Evolutionary conservation across 495 filamentous ascomycete species (phyloP).

Genomic region (Letharia lupina): DNA sequence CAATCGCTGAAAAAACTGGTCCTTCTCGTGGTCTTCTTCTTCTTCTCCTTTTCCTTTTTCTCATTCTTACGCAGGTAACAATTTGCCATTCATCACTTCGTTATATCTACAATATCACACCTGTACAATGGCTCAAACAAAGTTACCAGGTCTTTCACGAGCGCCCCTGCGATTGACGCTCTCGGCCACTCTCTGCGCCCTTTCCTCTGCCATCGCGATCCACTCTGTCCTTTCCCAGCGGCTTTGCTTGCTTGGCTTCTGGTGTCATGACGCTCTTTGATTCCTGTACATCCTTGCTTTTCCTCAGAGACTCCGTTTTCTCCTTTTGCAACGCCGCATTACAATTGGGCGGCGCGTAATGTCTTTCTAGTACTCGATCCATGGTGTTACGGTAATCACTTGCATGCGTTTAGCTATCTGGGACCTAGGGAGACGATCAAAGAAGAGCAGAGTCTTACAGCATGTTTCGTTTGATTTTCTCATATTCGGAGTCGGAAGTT

Average conservation of each 20-base stretch:
- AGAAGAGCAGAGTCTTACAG: not conserved
- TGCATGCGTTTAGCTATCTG: not conserved
- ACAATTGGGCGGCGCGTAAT: not conserved
- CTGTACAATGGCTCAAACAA: not conserved
- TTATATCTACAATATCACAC: not conserved
- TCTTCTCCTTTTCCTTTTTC: not conserved
- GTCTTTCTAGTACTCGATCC: not conserved
- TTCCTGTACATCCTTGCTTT: not conserved
- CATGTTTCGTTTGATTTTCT: constrained; percentile 5
- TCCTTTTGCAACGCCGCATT: not conserved
- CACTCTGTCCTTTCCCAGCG: not conserved
- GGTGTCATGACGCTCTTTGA: not conserved
- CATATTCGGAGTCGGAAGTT: not conserved
- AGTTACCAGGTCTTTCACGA: not conserved
- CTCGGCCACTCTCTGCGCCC: not conserved
- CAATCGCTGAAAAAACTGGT: not conserved
- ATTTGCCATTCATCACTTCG: not conserved
- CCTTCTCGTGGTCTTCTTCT: not conserved
- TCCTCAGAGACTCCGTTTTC: not conserved
- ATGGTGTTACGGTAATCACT: constrained; percentile 3
- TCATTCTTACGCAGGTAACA: not conserved
- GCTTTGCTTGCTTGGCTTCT: not conserved
- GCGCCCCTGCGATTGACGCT: not conserved
- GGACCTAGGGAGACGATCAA: not conserved
- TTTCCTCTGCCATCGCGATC: not conserved